Conservation (phyloP, 2,329 filamentous ascomycete genomes). For the Botryotinia globosa region DNA sequence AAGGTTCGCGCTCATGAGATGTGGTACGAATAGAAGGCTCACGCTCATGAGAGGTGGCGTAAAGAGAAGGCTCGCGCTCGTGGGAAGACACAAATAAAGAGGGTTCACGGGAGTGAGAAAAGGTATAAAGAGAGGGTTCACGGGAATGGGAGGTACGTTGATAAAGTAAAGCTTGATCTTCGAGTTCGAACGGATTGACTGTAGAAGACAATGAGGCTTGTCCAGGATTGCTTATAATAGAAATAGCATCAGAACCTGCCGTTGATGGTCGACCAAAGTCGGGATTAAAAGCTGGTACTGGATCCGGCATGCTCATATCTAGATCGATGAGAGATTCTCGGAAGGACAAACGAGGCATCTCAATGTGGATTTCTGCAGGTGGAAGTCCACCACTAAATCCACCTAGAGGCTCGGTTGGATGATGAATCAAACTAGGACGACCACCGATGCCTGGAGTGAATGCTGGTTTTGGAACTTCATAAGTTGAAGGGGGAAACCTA, state of each 20-base stretch:
- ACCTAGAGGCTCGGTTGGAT: slow-evolving; percentile 50
- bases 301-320: slow-evolving; percentile 52
- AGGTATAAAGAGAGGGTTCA: slow-evolving; percentile 55
- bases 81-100: slow-evolving; percentile 50
- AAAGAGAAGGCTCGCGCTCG: slow-evolving; percentile 52
- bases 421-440: slow-evolving; percentile 49
- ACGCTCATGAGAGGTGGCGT: slow-evolving; percentile 52
- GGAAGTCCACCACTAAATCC: slow-evolving; percentile 29
- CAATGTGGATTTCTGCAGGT: slow-evolving; percentile 10
- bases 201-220: slow-evolving; percentile 53
- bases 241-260: slow-evolving; percentile 40
- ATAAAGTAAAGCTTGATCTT: slow-evolving; percentile 60
- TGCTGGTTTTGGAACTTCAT: slow-evolving; percentile 33
- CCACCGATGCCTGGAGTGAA: slow-evolving; percentile 36
- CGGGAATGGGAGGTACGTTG: slow-evolving; percentile 40
- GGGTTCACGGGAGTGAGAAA: slow-evolving; percentile 54
- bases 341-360: slow-evolving; percentile 32
- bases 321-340: slow-evolving; percentile 48
- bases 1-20: slow-evolving; percentile 29
- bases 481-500: slow-evolving; percentile 46
- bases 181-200: slow-evolving; percentile 60
- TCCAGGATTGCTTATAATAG: slow-evolving; percentile 53
- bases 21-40: slow-evolving; percentile 53
- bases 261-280: slow-evolving; percentile 35
- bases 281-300: slow-evolving; percentile 28